Evolutionary conservation across 1,284 basidiomycete genomes (phyloP), one percentile per base, ranked within the genome.

Genomic region (Cryptococcus sp.): DNA sequence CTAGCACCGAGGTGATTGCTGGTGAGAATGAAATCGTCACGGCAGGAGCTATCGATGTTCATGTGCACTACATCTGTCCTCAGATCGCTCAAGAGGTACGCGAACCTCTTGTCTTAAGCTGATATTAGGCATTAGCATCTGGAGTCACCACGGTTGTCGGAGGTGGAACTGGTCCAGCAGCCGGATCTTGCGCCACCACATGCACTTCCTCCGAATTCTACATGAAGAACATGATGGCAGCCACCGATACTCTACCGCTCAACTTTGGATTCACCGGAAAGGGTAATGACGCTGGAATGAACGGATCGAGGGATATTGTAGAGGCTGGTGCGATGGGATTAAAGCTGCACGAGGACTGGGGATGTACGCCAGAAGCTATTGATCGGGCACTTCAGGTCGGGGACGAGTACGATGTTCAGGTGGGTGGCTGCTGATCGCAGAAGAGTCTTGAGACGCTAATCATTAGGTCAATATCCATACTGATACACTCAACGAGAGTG

Each of bases 281-380:
- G 78, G 94, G 93, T 1, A 98, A 97, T 67, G 96, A 98, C 71
- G 83, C 88, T 0, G 89, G 85, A 0, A 76, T 80, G 14, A 78
- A 70, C 1, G 79, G 77, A 0, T 72, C 98, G 50, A 85, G 86
- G 65, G 93, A 98, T 55, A 82, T 96, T 53, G 79, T 98, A 32
- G 78, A 80, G 58, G 91, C 92, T 13, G 96, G 96, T 18, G 93
- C 91, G 0, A 84, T 82, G 22, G 93, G 93, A 0, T 74, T 98
- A 61, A 99, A 99, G 77, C 76, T 99, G 52, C 96, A 99, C 67
- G 96, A 99, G 64, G 96, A 99, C 74, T 99, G 96, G 96, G 96
- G 96, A 4, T 82, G 85, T 19, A 97, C 93, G 1, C 94, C 94
- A 0, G 85, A 84, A 14, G 83, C 83, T 0, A 98, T 98, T 63